Base-by-base conservation (phyloP, 148 eudicot species). In the Cornus kousa region DNA sequence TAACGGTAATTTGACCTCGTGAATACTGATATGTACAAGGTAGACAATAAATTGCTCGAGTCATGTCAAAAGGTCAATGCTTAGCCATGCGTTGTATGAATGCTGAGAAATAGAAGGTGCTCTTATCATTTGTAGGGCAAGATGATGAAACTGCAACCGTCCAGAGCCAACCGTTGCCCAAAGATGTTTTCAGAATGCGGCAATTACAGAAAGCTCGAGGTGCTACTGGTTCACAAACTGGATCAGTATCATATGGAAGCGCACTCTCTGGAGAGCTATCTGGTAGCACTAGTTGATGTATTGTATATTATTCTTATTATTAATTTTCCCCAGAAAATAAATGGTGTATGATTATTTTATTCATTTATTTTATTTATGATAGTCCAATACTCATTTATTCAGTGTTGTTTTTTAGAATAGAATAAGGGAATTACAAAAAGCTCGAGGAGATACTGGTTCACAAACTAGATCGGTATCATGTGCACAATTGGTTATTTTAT, bases 161-260 rank as follows among this genome's bases (percentile, higher is more conserved):
- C 17, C 99, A 96, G 80, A 92, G 97, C 83, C 91, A 85, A 68
- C 95, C 95, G 2, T 90, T 88, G 32, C 99, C 95, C 9, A 93
- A 87, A 89, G 97, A 96, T 59, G 88, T 83, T 9, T 96, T 96
- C 72, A 92, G 85, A 85, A 48, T 96, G 78, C 90, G 99, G 20
- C 98, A 96, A 79, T 79, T 93, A 85, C 94, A 89, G 69, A 92
- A 92, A 85, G 85, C 91, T 82, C 90, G 91, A 65, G 89, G 87
- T 19, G 88, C 87, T 19, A 91, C 97, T 7, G 97, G 97, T n/a
- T 96, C 99, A 0, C 66, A 62, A 62, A 62, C 66, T 17, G 66
- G 99, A 78, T 91, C 99, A 31, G 89, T 92, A 24, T 96, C 99
- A 0, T 91, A 92, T 86, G 99, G 99, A 76, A 96, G 99, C 81